A percentile compares a stretch with the other conserved stretches of the same genome.
Evolutionary conservation across 352 stramenopile species (phyloP).

Genomic region (Pythium rhizo-oryzae): DNA sequence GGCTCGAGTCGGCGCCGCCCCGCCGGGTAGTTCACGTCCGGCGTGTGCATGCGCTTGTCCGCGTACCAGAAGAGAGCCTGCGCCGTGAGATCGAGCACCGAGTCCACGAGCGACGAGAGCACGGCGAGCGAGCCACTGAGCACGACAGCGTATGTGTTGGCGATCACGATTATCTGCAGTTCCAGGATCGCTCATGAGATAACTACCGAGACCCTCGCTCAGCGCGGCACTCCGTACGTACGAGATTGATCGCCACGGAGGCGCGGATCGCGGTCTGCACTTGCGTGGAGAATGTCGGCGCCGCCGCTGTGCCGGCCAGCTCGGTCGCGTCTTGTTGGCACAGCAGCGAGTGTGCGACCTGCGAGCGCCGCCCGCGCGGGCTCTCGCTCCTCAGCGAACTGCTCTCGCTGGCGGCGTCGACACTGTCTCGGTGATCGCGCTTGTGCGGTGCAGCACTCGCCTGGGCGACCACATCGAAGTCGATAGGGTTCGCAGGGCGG

Average conservation of each 20-base stretch:
- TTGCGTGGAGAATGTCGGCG: constrained; percentile 41
- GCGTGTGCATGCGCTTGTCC: constrained; percentile 91
- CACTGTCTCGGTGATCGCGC: too few species aligned
- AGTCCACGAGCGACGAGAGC: constrained; percentile 94
- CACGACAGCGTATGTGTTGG: constrained; percentile 79
- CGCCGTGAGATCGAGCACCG: constrained; percentile 93
- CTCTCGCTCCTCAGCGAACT: neutral
- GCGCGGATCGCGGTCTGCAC: constrained; percentile 73
- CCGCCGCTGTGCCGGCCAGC: constrained; percentile 35
- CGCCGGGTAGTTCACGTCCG: constrained; percentile 93
- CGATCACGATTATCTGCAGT: constrained; percentile 28
- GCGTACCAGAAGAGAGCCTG: constrained; percentile 95
- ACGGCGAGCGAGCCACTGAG: constrained; percentile 92
- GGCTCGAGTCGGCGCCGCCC: constrained; percentile 93
- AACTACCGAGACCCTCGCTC: too few species aligned
- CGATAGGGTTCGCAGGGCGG: neutral
- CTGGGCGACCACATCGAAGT: neutral
- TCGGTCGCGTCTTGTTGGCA: constrained; percentile 63
- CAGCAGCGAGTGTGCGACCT: constrained; percentile 70
- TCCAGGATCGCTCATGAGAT: too few species aligned
- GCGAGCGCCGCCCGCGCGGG: constrained; percentile 42
- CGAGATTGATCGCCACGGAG: constrained; percentile 73
- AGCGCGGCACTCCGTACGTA: constrained; percentile 30
- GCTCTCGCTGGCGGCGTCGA: neutral
- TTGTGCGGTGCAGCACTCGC: neutral